These are phyloP conservation scores for Omphalea diandra DNA, from an alignment of 441 rosid genomes.

Conservation along the genomic window DNA sequence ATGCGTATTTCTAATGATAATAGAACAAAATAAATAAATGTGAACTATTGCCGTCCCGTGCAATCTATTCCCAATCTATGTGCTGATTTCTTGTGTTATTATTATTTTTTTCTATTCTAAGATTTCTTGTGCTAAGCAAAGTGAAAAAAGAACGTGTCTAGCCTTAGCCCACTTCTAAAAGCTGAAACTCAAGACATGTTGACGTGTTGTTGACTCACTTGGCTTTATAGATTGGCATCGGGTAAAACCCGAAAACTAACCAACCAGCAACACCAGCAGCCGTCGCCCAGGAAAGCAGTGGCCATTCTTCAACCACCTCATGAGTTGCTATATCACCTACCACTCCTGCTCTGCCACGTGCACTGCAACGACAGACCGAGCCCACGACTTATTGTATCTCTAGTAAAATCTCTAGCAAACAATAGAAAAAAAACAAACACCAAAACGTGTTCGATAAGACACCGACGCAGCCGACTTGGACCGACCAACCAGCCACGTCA, in stretches of 20 bases:
- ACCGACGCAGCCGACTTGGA: conserved; percentile 41
- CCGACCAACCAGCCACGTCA: conserved; percentile 52
- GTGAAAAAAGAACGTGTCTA: background rate
- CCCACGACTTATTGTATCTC: too few relatives aligned
- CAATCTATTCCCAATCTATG: too few relatives aligned
- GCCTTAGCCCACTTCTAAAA: background rate
- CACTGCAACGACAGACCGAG: background rate
- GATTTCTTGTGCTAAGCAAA: background rate
- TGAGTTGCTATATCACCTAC: background rate
- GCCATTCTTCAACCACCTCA: background rate
- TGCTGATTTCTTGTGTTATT: too few relatives aligned
- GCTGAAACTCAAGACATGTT: background rate
- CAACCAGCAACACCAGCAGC: conserved; percentile 17
- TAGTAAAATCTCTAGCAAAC: too few relatives aligned
- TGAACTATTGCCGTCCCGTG: too few relatives aligned
- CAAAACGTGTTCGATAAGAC: conserved; percentile 30
- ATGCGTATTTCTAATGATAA: too few relatives aligned
- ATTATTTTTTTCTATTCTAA: too few relatives aligned
- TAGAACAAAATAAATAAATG: too few relatives aligned
- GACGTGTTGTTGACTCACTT: conserved; percentile 23
- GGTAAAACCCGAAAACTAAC: conserved; percentile 2
- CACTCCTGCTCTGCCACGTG: conserved; percentile 9
- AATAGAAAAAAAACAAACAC: background rate
- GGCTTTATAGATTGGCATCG: background rate
- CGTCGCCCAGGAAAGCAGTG: conserved; percentile 23